These are phyloP conservation scores for Aspergillus quadrilineatus DNA, from an alignment of 2,329 filamentous ascomycete species.

Conservation along the genomic window DNA sequence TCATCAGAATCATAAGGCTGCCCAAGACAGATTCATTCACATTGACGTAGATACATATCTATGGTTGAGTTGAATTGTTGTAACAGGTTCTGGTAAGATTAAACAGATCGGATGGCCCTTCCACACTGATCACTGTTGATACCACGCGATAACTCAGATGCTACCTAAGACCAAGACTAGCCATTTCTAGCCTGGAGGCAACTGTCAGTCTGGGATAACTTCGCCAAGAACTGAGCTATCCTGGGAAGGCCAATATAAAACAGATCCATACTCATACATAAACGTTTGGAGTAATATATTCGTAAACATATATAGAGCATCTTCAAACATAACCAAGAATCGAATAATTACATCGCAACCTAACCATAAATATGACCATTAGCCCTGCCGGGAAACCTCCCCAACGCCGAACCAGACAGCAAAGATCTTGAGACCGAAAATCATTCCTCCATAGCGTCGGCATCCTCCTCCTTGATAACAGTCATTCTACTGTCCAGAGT, in stretches of 20 bases:
- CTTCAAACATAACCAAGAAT: slow-evolving; percentile 14
- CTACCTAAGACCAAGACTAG: slow-evolving; percentile 1
- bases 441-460: slow-evolving; percentile 19
- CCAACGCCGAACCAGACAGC: slow-evolving; percentile 21
- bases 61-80: neutral
- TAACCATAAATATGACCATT: neutral
- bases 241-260: neutral
- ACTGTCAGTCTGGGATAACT: slow-evolving; percentile 2
- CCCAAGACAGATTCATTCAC: neutral
- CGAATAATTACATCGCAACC: slow-evolving; percentile 1
- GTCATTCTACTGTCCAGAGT: slow-evolving; percentile 26
- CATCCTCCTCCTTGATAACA: slow-evolving; percentile 32
- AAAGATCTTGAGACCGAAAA: slow-evolving; percentile 11
- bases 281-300: too few relatives aligned
- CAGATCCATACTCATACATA: too few relatives aligned
- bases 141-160: neutral
- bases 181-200: neutral
- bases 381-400: neutral
- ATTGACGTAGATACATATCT: neutral
- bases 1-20: too few relatives aligned
- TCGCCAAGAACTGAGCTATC: neutral
- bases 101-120: neutral
- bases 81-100: neutral
- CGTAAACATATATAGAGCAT: slow-evolving; percentile 4
- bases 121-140: neutral